phyloP scores from a whole-genome alignment of 129 eudicot species.

The Flaveria ramosissima region DNA sequence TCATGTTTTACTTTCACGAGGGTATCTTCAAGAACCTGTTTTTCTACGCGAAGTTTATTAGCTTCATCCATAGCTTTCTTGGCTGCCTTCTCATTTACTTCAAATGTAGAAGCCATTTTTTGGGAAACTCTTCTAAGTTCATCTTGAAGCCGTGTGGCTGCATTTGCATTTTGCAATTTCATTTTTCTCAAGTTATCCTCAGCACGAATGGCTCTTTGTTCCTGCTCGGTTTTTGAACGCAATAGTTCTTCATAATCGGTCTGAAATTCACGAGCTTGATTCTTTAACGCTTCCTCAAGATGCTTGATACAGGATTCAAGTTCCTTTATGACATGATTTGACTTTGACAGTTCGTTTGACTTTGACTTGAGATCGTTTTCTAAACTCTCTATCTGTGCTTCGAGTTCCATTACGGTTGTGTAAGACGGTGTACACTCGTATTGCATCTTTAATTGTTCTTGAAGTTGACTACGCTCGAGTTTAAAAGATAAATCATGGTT shows the following conservation, averaged over 20 bases:
- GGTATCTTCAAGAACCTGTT: constrained; percentile 55
- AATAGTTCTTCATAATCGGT: constrained; percentile 59
- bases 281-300: constrained; percentile 73
- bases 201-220: constrained; percentile 71
- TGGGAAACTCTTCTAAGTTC: constrained; percentile 72
- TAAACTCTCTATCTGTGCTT: constrained; percentile 46
- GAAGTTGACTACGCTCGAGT: constrained; percentile 66
- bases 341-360: constrained; percentile 47
- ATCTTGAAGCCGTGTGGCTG: constrained; percentile 80
- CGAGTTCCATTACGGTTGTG: constrained; percentile 50
- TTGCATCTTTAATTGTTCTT: constrained; percentile 81
- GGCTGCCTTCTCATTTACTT: constrained; percentile 72
- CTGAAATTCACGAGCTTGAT: constrained; percentile 67
- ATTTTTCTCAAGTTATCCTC: constrained; percentile 70
- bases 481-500: constrained; percentile 67
- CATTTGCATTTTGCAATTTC: constrained; percentile 68
- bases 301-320: constrained; percentile 56
- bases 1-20: constrained; percentile 51
- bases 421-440: constrained; percentile 65
- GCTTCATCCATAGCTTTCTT: constrained; percentile 63
- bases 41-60: constrained; percentile 60
- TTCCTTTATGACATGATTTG: constrained; percentile 40
- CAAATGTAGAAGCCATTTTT: constrained; percentile 76
- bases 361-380: constrained; percentile 46
- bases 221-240: constrained; percentile 67